These are phyloP conservation scores for Naegleria lovaniensis DNA, from an alignment of 208 protist genomes.

Conservation along the genomic window DNA sequence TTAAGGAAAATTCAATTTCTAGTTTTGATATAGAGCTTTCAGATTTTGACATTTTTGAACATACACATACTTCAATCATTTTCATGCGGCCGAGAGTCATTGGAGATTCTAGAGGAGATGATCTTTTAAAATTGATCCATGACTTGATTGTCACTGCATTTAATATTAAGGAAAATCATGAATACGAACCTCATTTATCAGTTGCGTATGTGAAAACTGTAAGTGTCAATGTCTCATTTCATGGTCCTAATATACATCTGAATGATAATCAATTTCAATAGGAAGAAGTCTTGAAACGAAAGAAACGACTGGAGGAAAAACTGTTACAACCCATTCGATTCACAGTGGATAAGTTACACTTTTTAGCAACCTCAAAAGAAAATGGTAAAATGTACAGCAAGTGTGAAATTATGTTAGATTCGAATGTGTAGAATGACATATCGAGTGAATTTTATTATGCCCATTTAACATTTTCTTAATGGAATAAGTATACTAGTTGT, in stretches of 20 bases:
- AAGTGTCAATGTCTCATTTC: background rate
- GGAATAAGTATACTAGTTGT: too few relatives aligned
- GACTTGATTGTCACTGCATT: background rate
- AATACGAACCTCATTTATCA: background rate
- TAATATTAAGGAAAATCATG: background rate
- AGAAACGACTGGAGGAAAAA: background rate
- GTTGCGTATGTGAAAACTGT: background rate
- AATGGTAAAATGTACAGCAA: slow-evolving; percentile 5
- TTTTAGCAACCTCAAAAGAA: background rate
- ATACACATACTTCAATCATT: background rate
- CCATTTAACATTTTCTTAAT: too few relatives aligned
- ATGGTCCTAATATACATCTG: too few relatives aligned
- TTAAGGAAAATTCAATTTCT: background rate
- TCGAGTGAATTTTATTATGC: too few relatives aligned
- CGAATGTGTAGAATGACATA: too few relatives aligned
- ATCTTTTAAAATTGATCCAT: background rate
- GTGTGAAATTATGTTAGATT: background rate
- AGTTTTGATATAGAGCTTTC: background rate
- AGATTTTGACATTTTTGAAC: background rate
- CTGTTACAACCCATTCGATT: background rate
- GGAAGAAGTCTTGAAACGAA: background rate
- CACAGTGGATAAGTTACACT: background rate
- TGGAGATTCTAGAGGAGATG: background rate
- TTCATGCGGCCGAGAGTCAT: background rate
- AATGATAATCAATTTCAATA: background rate